Conservation (phyloP, 2,329 filamentous ascomycete species). For the Trichoderma polysporum region DNA sequence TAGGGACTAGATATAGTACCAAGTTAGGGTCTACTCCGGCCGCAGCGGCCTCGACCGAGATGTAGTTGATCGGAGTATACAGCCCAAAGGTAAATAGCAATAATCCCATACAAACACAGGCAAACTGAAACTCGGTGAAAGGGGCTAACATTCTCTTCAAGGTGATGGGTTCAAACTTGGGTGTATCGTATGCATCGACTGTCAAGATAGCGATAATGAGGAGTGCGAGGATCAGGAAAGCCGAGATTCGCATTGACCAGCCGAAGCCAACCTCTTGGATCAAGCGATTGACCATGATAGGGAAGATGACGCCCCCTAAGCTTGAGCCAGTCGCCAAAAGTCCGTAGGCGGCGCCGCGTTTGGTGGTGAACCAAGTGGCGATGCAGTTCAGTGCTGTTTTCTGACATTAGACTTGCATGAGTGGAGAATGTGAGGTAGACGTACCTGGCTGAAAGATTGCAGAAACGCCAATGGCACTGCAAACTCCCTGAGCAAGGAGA, state of each 20-base stretch:
- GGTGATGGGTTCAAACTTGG: constrained; percentile 31
- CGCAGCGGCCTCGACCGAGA: constrained; percentile 26
- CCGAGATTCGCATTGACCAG: constrained; percentile 41
- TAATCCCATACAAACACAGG: constrained; percentile 30
- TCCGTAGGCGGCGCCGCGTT: constrained; percentile 38
- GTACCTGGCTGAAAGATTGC: constrained; percentile 36
- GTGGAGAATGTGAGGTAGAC: not conserved
- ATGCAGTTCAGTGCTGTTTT: constrained; percentile 33
- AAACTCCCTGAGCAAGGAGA: constrained; percentile 41
- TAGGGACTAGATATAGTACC: constrained; percentile 28
- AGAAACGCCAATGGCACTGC: constrained; percentile 38
- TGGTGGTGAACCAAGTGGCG: constrained; percentile 37
- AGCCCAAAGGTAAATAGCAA: constrained; percentile 36
- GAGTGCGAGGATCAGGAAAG: constrained; percentile 38
- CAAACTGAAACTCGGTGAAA: constrained; percentile 31
- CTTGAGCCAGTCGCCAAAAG: constrained; percentile 37
- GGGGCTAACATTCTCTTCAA: constrained; percentile 34
- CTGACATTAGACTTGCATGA: not conserved
- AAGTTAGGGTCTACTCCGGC: constrained; percentile 25
- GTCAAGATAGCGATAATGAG: constrained; percentile 37
- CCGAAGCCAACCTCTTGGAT: constrained; percentile 38
- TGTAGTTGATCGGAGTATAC: constrained; percentile 35
- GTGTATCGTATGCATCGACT: constrained; percentile 32
- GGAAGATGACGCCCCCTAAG: constrained; percentile 42
- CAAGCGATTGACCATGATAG: constrained; percentile 40